phyloP scores from a whole-genome alignment of 2,329 filamentous ascomycete species.

The Penicillium sp. region DNA sequence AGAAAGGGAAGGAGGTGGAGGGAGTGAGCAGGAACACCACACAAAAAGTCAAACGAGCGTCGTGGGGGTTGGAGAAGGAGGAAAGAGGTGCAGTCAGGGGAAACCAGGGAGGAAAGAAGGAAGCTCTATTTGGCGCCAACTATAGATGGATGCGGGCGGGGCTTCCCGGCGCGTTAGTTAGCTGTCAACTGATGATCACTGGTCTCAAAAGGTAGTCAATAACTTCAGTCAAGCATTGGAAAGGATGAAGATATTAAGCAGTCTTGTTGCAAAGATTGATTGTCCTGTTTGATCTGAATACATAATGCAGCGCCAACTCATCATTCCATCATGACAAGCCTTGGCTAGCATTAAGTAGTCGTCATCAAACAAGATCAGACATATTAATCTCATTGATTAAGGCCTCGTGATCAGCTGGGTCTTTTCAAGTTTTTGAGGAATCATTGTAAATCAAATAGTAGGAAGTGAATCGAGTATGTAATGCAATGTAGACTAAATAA shows the following conservation, averaged over 20 bases:
- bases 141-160: background rate
- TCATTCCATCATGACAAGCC: slow-evolving; percentile 8
- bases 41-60: slow-evolving; percentile 8
- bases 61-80: slow-evolving; percentile 3
- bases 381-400: background rate
- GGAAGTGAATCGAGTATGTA: background rate
- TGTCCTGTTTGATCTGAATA: background rate
- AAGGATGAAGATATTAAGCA: background rate
- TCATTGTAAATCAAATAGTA: background rate
- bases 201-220: too few species aligned
- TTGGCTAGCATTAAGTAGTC: slow-evolving; percentile 5
- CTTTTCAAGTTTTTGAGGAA: background rate
- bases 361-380: background rate
- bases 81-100: background rate
- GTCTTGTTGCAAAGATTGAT: background rate
- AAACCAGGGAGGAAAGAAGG: background rate
- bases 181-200: background rate
- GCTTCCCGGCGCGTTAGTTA: background rate
- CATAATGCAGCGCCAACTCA: slow-evolving; percentile 10
- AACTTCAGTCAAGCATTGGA: background rate
- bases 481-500: background rate
- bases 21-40: slow-evolving; percentile 2
- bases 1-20: background rate
- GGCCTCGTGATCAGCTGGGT: background rate
- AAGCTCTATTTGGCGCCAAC: background rate